Percentiles rank a stretch among this genome's conserved stretches.
Evolutionary conservation across 179 eudicot species (phyloP).

Genomic region (Nepenthes alata): DNA sequence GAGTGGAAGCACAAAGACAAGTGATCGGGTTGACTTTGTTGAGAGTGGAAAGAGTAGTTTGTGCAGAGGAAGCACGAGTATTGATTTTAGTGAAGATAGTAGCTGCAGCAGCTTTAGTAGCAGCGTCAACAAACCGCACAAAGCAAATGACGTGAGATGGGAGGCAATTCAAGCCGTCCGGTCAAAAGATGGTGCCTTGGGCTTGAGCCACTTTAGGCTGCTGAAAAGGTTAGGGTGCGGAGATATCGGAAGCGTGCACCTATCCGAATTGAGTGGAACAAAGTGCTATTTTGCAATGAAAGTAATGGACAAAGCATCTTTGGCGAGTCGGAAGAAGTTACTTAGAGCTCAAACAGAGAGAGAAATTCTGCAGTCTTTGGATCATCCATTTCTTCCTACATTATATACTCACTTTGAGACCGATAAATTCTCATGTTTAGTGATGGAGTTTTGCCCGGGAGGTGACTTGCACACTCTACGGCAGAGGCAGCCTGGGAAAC

Average conservation of each 20-base stretch:
- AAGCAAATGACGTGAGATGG: slow-evolving; percentile 43
- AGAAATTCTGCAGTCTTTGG: slow-evolving; percentile 42
- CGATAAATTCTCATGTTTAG: slow-evolving; percentile 51
- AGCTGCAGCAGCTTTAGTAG: slow-evolving; percentile 46
- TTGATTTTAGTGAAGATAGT: slow-evolving; percentile 47
- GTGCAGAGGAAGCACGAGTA: slow-evolving; percentile 49
- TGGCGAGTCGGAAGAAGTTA: slow-evolving; percentile 48
- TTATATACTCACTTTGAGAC: slow-evolving; percentile 49
- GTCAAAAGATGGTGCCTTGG: slow-evolving; percentile 31
- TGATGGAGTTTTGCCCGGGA: slow-evolving; percentile 56
- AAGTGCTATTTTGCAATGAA: slow-evolving; percentile 49
- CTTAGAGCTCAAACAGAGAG: slow-evolving; percentile 51
- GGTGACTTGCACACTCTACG: slow-evolving; percentile 51
- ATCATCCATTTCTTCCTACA: slow-evolving; percentile 54
- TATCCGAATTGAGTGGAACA: slow-evolving; percentile 43
- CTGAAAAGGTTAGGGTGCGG: slow-evolving; percentile 46
- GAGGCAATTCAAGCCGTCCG: slow-evolving; percentile 42
- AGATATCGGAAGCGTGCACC: slow-evolving; percentile 48
- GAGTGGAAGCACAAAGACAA: slow-evolving; percentile 46
- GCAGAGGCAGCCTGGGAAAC: slow-evolving; percentile 52
- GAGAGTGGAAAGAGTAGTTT: slow-evolving; percentile 49
- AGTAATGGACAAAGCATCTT: slow-evolving; percentile 50
- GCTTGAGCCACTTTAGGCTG: slow-evolving; percentile 44
- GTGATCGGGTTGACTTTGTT: slow-evolving; percentile 34
- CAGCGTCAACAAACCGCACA: slow-evolving; percentile 45